Percentiles rank a stretch among this genome's conserved stretches.
Conservation (phyloP, 1,284 basidiomycete genomes). For the Wallemia ichthyophaga region DNA sequence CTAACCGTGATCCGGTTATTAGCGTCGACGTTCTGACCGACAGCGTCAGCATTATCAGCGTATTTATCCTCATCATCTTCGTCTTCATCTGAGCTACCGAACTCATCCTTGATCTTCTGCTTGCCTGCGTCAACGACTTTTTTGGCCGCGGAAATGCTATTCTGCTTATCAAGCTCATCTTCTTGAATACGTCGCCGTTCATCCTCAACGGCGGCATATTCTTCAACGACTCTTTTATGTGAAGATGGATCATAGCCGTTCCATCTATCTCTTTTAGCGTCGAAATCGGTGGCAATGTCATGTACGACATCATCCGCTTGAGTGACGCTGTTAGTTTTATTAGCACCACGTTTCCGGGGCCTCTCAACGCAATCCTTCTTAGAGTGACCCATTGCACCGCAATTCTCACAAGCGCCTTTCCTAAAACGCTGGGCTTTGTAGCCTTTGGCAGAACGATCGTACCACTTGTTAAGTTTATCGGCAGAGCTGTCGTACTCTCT, state of each 20-base stretch:
- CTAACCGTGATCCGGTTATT: constrained; percentile 95
- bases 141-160: constrained; percentile 48
- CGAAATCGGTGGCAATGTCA: constrained; percentile 51
- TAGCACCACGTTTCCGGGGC: constrained; percentile 83
- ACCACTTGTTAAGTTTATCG: constrained; percentile 61
- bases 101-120: constrained; percentile 39
- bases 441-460: constrained; percentile 58
- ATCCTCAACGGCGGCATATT: constrained; percentile 74
- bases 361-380: constrained; percentile 76
- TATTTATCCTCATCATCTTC: constrained; percentile 88
- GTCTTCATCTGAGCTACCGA: constrained; percentile 65
- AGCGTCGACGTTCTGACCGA: constrained; percentile 88
- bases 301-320: constrained; percentile 69
- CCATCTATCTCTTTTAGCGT: constrained; percentile 90
- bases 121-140: constrained; percentile 59
- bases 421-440: constrained; percentile 84
- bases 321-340: constrained; percentile 68
- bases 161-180: constrained; percentile 88
- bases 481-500: constrained; percentile 27
- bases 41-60: constrained; percentile 83
- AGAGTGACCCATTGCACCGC: constrained; percentile 84
- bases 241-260: constrained; percentile 82
- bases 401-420: constrained; percentile 96
- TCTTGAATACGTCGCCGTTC: constrained; percentile 68
- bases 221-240: constrained; percentile 62